phyloP scores from a whole-genome alignment of 2,329 filamentous ascomycete species.

The Penicillium paneum region DNA sequence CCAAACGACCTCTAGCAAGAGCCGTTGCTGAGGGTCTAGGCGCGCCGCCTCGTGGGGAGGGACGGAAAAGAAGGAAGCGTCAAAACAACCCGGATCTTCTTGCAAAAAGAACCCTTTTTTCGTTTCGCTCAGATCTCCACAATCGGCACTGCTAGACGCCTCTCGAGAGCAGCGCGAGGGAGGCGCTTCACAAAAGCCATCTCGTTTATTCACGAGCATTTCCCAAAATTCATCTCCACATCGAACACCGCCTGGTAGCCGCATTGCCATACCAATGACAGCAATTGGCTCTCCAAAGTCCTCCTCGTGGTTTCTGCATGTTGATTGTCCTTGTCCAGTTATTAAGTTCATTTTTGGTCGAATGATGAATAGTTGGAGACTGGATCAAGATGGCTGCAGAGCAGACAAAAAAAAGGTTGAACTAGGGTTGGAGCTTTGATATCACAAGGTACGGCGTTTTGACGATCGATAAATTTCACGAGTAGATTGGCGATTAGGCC shows the following conservation, averaged over 20 bases:
- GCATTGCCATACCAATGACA: constrained; percentile 25
- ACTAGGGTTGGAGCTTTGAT: not conserved
- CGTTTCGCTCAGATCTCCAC: constrained; percentile 9
- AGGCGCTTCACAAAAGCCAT: constrained; percentile 17
- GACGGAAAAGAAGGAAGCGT: constrained; percentile 30
- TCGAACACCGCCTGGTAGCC: constrained; percentile 21
- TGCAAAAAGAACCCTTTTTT: constrained; percentile 31
- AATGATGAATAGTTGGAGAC: constrained; percentile 3
- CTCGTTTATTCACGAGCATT: constrained; percentile 20
- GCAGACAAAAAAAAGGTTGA: not conserved
- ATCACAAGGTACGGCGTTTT: not conserved
- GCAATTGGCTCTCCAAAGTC: constrained; percentile 14
- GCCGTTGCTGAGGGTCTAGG: constrained; percentile 35
- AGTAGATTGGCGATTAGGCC: not conserved
- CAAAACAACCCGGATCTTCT: constrained; percentile 26
- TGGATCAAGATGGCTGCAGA: constrained; percentile 4
- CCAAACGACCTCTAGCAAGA: constrained; percentile 32
- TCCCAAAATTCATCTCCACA: constrained; percentile 21
- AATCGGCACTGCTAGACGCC: constrained; percentile 22
- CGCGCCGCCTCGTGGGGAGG: constrained; percentile 20
- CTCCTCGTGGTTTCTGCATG: not conserved
- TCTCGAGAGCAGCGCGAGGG: constrained; percentile 27
- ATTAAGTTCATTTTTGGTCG: constrained; percentile 5
- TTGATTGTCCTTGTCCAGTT: constrained; percentile 9
- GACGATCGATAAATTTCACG: not conserved